These are phyloP conservation scores for Aspergillus fijiensis DNA, from an alignment of 2,329 filamentous ascomycete genomes.

Conservation along the genomic window DNA sequence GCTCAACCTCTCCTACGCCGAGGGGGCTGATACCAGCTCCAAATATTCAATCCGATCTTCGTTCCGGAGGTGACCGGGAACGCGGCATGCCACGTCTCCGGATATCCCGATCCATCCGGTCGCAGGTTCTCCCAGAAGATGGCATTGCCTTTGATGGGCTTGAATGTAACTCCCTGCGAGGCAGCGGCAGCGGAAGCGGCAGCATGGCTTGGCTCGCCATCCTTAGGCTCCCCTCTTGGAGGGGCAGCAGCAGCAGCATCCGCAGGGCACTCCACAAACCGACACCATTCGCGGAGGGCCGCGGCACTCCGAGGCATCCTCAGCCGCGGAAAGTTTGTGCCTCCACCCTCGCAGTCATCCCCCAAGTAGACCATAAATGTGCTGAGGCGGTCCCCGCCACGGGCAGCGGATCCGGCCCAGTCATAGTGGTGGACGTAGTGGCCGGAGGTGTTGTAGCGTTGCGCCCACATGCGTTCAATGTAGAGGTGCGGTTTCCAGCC, in stretches of 20 bases:
- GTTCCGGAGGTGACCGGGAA: slow-evolving; percentile 56
- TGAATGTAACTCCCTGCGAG: slow-evolving; percentile 55
- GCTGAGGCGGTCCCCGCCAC: slow-evolving; percentile 48
- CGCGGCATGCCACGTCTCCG: slow-evolving; percentile 62
- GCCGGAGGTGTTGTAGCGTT: slow-evolving; percentile 58
- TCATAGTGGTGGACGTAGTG: slow-evolving; percentile 63
- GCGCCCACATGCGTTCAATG: slow-evolving; percentile 61
- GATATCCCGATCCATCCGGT: slow-evolving; percentile 55
- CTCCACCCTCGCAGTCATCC: slow-evolving; percentile 56
- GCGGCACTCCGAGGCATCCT: slow-evolving; percentile 38
- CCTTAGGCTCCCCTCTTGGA: too few species aligned
- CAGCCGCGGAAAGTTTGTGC: slow-evolving; percentile 60
- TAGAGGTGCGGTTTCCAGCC: slow-evolving; percentile 60
- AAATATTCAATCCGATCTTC: slow-evolving; percentile 65
- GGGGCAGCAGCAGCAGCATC: neutral
- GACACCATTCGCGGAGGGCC: slow-evolving; percentile 51
- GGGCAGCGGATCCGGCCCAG: slow-evolving; percentile 49
- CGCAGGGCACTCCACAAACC: slow-evolving; percentile 54
- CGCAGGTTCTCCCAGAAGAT: slow-evolving; percentile 64
- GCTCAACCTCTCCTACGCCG: slow-evolving; percentile 14
- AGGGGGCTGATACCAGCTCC: slow-evolving; percentile 59
- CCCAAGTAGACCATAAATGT: slow-evolving; percentile 64
- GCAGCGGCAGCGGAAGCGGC: neutral
- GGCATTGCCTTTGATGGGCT: slow-evolving; percentile 57
- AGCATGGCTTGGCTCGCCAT: too few species aligned